Evolutionary conservation across 1,284 basidiomycete species (phyloP), one percentile per base, ranked within the genome.

Genomic region (Pyrrhoderma noxium): DNA sequence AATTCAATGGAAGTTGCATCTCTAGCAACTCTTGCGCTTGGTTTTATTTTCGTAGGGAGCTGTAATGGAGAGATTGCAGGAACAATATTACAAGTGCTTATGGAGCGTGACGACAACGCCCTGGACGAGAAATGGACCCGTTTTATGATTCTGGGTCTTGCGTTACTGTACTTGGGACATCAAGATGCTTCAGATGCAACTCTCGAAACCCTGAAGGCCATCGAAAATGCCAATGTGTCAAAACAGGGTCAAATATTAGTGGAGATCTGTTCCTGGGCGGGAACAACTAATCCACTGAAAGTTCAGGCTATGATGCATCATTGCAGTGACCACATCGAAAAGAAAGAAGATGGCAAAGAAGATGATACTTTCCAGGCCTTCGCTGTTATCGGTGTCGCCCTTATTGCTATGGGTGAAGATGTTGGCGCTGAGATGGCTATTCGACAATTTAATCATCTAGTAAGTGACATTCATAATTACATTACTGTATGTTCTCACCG

Each of bases 341-440:
- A 76, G 49, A 76, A 79, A 57, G 77, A 81, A 8, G 71, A 77
- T 2, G 75, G 76, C 46, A 72, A 79, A 45, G 72, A 77, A 59
- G 80, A 90, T 56, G 88, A 96, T 59, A 85, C 86, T 35, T 93
- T 91, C 76, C 92, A 98, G 68, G 82, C 91, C 1, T 91, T 98
- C 59, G 91, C 96, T 11, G 93, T 96, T 38, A 77, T 99, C 42
- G 95, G 92, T 40, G 92, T 99, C 60, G 89, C 95, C 0, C 70
- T 99, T 45, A 89, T 99, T 39, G 88, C 95, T 1, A 99, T 99
- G 94, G 96, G 96, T 38, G 96, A 99, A 68, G 95, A 99, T 45
- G 86, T 99, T 43, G 96, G 96, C 47, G 84, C 94, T 2, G 93
- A 99, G 69, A 99, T 99, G 94, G 86, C 89, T 2, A 69, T 96